Base-by-base conservation (phyloP, 345 rosid genomes). In the Dipteronia dyeriana region DNA sequence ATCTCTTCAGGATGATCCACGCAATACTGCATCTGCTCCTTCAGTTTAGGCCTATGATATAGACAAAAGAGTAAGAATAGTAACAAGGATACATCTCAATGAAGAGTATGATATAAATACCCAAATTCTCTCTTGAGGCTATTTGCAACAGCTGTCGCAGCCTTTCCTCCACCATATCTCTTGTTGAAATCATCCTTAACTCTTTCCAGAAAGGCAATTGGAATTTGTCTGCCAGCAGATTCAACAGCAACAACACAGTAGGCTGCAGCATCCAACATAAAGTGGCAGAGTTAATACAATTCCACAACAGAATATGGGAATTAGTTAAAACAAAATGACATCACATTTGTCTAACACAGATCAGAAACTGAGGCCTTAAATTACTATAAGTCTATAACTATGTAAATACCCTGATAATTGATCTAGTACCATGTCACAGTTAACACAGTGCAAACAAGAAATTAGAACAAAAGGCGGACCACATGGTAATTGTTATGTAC, bases 1-100 rank as follows among this genome's bases (percentile, higher is more conserved):
- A 94, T 89, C 87, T 97, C 99, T 85, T 97, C 97, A 2, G 98
- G 98, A 83, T 97, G 95, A 79, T 92, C 99, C 65, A 85, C 88
- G 75, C 98, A 97, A 59, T 91, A 97, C 81, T 94, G 95, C 98
- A 97, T 94, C 73, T 94, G 97, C 79, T 90, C 97, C 84, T 90
- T 97, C 90, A 97, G 80, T 79, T 97, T 92, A 77, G 98, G 70
- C 76, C 99, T 97, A 82, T 38, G 70, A 31, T 34, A 41, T 29
- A 45, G 16, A 77, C 73, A 66, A 82, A 38, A 64, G 53, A 26
- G 49, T 75, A 65, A 78, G 73, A 23, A 75, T 11, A 68, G 23
- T 2, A 59, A 43, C 5, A 4, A 14, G 1, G 45, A 61, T 11
- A 64, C 1, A 11, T 69, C 41, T n/a, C 17, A 31, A 59, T 41